These are phyloP conservation scores for Aegilops speltoides DNA, from an alignment of 176 grass and related monocot genomes.

Conservation along the genomic window DNA sequence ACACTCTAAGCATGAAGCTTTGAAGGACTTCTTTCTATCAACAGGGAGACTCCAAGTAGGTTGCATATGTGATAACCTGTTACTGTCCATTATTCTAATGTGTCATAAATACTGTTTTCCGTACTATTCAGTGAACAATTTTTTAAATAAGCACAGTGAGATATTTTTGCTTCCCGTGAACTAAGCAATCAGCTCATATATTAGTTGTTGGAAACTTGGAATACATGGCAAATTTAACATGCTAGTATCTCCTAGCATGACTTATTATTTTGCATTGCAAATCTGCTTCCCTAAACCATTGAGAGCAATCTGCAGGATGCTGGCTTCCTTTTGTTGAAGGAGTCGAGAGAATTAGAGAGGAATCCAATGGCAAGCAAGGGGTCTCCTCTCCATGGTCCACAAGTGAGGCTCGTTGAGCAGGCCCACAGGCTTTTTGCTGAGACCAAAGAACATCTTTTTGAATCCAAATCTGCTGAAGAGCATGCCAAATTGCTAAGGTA, in stretches of 20 bases:
- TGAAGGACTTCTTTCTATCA: conserved; percentile 97
- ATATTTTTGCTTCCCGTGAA: conserved; percentile 25
- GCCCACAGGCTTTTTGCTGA: conserved; percentile 87
- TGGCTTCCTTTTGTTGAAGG: conserved; percentile 93
- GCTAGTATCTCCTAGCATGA: background rate
- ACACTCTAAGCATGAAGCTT: conserved; percentile 87
- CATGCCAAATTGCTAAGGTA: conserved; percentile 91
- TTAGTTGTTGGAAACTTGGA: background rate
- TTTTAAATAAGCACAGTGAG: conserved; percentile 4
- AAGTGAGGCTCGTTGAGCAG: conserved; percentile 81
- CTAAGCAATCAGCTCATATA: conserved; percentile 16
- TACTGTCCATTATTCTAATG: conserved; percentile 30
- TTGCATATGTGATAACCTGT: conserved; percentile 36
- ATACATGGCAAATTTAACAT: conserved; percentile 9
- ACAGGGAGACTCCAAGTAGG: conserved; percentile 86
- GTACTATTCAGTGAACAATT: conserved; percentile 18
- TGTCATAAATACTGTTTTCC: background rate
- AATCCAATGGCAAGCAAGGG: conserved; percentile 96
- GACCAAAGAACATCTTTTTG: conserved; percentile 89
- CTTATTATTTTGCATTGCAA: conserved; percentile 5
- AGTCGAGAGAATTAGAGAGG: conserved; percentile 85
- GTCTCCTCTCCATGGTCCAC: conserved; percentile 75
- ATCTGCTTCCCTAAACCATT: conserved; percentile 18
- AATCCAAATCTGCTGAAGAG: conserved; percentile 90
- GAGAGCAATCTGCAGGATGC: conserved; percentile 73